These are phyloP conservation scores for Eruca vesicaria DNA, from an alignment of 441 rosid species.

Conservation along the genomic window DNA sequence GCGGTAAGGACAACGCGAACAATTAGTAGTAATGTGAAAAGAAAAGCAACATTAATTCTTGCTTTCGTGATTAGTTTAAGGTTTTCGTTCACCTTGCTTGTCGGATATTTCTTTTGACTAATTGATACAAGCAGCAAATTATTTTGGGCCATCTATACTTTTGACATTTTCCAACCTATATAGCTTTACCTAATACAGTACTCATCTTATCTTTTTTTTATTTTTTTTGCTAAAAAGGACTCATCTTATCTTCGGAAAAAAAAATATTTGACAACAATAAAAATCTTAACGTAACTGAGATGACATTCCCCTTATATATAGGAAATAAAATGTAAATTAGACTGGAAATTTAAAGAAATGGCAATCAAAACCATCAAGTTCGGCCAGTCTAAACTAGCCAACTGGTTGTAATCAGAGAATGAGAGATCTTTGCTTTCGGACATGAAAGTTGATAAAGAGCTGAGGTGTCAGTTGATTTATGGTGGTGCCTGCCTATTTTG, in stretches of 20 bases:
- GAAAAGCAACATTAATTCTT: slow-evolving; percentile 24
- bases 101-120: slow-evolving; percentile 37
- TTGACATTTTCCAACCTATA: slow-evolving; percentile 13
- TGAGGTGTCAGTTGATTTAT: slow-evolving; percentile 21
- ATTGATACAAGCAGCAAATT: slow-evolving; percentile 5
- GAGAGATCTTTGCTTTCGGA: slow-evolving; percentile 18
- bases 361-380: slow-evolving; percentile 9
- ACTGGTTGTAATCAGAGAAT: slow-evolving; percentile 1
- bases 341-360: not conserved
- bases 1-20: slow-evolving; percentile 1
- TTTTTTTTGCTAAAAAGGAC: too few relatives aligned
- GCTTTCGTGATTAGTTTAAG: slow-evolving; percentile 34
- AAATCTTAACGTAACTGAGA: not conserved
- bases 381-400: slow-evolving; percentile 19
- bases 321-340: not conserved
- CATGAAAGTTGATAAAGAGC: slow-evolving; percentile 25
- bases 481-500: slow-evolving; percentile 19
- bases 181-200: not conserved
- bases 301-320: not conserved
- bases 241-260: not conserved
- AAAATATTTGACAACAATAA: not conserved
- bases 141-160: slow-evolving; percentile 18
- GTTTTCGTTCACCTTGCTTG: slow-evolving; percentile 36
- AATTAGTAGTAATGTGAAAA: slow-evolving; percentile 19
- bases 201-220: slow-evolving; percentile 10